These are phyloP conservation scores for Jatropha podagrica DNA, from an alignment of 441 rosid genomes.

Conservation along the genomic window DNA sequence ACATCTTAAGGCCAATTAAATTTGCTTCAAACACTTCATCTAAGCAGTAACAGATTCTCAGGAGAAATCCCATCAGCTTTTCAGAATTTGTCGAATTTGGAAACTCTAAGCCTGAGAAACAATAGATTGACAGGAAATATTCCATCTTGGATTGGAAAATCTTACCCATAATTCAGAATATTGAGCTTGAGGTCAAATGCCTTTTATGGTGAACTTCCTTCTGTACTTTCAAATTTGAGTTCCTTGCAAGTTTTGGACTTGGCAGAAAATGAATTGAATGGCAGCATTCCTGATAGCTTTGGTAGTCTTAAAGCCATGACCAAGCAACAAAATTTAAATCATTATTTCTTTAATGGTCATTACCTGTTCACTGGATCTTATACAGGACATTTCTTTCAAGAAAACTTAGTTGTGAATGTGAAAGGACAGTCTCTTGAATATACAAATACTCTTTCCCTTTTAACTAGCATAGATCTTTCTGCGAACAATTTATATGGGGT, in stretches of 20 bases:
- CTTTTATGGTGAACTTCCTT: slow-evolving; percentile 41
- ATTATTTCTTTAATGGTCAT: slow-evolving; percentile 33
- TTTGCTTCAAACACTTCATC: slow-evolving; percentile 35
- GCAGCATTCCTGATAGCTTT: slow-evolving; percentile 34
- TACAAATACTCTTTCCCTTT: slow-evolving; percentile 47
- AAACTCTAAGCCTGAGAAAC: slow-evolving; percentile 39
- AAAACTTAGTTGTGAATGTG: slow-evolving; percentile 32
- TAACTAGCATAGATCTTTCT: slow-evolving; percentile 42
- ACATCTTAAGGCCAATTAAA: slow-evolving; percentile 28
- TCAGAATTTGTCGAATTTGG: slow-evolving; percentile 30
- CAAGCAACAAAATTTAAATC: slow-evolving; percentile 15
- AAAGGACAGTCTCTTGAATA: slow-evolving; percentile 34
- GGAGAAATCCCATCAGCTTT: slow-evolving; percentile 36
- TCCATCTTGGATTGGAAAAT: slow-evolving; percentile 28
- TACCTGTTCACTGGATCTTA: slow-evolving; percentile 1
- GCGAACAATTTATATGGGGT: slow-evolving; percentile 39
- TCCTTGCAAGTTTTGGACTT: slow-evolving; percentile 45
- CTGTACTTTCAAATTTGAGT: slow-evolving; percentile 29
- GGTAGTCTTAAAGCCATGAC: slow-evolving; percentile 26
- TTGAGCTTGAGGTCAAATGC: slow-evolving; percentile 33
- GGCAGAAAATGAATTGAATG: slow-evolving; percentile 37
- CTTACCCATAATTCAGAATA: slow-evolving; percentile 34
- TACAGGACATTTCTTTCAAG: slow-evolving; percentile 22
- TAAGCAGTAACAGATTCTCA: slow-evolving; percentile 35
- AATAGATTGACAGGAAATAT: slow-evolving; percentile 34